Percentiles rank a stretch among this genome's conserved stretches.
These are phyloP conservation scores for Vachellia pachyceras DNA, from an alignment of 306 rosid species.

Conservation along the genomic window DNA sequence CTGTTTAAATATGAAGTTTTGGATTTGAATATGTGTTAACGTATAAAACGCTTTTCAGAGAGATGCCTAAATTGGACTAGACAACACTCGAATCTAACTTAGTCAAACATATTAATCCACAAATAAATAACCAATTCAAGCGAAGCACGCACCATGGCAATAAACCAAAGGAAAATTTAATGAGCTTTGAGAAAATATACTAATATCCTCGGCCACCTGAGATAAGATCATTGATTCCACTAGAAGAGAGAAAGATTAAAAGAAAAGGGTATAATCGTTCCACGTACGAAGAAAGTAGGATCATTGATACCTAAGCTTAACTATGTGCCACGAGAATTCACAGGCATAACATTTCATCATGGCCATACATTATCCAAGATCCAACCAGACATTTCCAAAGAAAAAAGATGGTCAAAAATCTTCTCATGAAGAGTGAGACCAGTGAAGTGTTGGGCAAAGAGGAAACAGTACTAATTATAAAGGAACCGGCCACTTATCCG, in stretches of 20 bases:
- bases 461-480: not conserved
- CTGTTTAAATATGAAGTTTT: too few species aligned
- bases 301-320: not conserved
- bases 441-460: not conserved
- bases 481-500: not conserved
- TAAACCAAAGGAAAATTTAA: too few species aligned
- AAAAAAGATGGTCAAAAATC: not conserved
- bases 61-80: too few species aligned
- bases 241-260: too few species aligned
- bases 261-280: slow-evolving; percentile 6
- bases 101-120: too few species aligned
- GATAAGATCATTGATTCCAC: slow-evolving; percentile 1
- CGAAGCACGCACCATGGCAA: not conserved
- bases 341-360: not conserved
- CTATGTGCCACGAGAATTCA: not conserved
- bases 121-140: not conserved
- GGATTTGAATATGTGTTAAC: too few species aligned
- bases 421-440: slow-evolving; percentile 17
- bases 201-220: not conserved
- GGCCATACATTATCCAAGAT: not conserved
- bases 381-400: not conserved
- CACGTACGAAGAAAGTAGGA: slow-evolving; percentile 1
- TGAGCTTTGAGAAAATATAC: too few species aligned
- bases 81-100: too few species aligned
- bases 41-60: too few species aligned